Conservation (phyloP, 352 stramenopile genomes). For the Pythium utonaiense region DNA sequence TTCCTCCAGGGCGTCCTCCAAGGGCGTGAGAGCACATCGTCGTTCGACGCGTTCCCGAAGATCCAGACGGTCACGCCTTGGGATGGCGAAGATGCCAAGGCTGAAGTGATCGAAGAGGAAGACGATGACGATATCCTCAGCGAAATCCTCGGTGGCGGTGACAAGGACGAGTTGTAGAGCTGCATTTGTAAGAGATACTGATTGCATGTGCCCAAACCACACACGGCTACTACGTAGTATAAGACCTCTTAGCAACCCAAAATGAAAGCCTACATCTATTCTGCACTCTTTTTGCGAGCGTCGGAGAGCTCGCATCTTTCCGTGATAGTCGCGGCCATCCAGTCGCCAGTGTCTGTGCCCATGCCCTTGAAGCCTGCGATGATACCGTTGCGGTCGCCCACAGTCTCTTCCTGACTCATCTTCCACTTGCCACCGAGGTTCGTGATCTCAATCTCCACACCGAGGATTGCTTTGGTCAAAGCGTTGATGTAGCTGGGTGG, state of each 20-base stretch:
- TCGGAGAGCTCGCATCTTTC: slow-evolving; percentile 16
- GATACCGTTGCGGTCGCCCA: slow-evolving; percentile 15
- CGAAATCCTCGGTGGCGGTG: slow-evolving; percentile 64
- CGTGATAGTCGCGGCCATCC: slow-evolving; percentile 19
- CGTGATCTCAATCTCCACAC: slow-evolving; percentile 23
- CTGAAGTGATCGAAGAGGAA: slow-evolving; percentile 71
- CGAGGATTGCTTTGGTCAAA: slow-evolving; percentile 22
- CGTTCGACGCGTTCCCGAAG: slow-evolving; percentile 54
- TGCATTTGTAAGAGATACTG: not conserved
- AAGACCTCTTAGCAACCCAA: not conserved
- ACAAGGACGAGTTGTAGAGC: slow-evolving; percentile 77
- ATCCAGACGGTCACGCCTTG: slow-evolving; percentile 68
- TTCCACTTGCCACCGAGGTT: slow-evolving; percentile 22
- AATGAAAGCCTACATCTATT: not conserved
- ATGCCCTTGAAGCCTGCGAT: slow-evolving; percentile 15
- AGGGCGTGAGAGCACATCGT: slow-evolving; percentile 58
- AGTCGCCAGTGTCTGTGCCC: slow-evolving; percentile 6
- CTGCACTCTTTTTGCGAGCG: slow-evolving; percentile 5
- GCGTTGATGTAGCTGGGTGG: slow-evolving; percentile 16
- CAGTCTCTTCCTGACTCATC: slow-evolving; percentile 19
- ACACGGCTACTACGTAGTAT: not conserved
- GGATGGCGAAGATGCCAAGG: slow-evolving; percentile 79
- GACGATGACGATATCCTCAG: slow-evolving; percentile 86
- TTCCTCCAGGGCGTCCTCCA: slow-evolving; percentile 76
- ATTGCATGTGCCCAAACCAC: not conserved